Percentiles rank a stretch among this genome's conserved stretches.
Conservation (phyloP, 1,284 basidiomycete genomes). For the Leccinum pachyderme region DNA sequence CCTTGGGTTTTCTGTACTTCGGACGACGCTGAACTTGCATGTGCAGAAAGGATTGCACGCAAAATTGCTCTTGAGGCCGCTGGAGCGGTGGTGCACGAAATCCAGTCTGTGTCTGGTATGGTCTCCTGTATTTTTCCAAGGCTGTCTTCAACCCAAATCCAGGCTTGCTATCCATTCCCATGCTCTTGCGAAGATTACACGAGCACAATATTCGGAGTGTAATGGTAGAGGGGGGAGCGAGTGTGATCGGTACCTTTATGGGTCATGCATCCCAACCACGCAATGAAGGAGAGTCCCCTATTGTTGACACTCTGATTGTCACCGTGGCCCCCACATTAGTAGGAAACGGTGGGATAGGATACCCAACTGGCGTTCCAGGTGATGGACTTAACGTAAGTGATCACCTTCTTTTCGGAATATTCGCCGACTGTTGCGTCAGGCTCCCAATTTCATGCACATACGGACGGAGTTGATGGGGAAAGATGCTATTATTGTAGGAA, state of each 20-base stretch:
- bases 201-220: constrained; percentile 63
- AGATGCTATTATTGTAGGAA: constrained; percentile 42
- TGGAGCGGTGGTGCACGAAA: constrained; percentile 54
- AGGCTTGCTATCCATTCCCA: constrained; percentile 49
- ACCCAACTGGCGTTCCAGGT: constrained; percentile 31
- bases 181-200: constrained; percentile 52
- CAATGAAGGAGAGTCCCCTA: constrained; percentile 4
- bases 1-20: constrained; percentile 73
- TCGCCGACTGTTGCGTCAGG: constrained; percentile 20
- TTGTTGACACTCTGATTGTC: constrained; percentile 71
- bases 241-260: constrained; percentile 80
- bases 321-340: constrained; percentile 84
- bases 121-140: constrained; percentile 2
- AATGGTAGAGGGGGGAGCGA: constrained; percentile 96
- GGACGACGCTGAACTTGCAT: constrained; percentile 13
- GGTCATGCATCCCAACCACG: constrained; percentile 15
- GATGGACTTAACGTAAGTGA: constrained; percentile 13
- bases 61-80: constrained; percentile 46
- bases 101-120: constrained; percentile 36
- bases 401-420: background rate
- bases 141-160: constrained; percentile 6
- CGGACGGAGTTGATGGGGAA: constrained; percentile 40
- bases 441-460: constrained; percentile 32
- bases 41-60: constrained; percentile 38
- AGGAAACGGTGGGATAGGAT: constrained; percentile 70